phyloP scores from a whole-genome alignment of 768 basidiomycete genomes.

The Trametes cingulata region DNA sequence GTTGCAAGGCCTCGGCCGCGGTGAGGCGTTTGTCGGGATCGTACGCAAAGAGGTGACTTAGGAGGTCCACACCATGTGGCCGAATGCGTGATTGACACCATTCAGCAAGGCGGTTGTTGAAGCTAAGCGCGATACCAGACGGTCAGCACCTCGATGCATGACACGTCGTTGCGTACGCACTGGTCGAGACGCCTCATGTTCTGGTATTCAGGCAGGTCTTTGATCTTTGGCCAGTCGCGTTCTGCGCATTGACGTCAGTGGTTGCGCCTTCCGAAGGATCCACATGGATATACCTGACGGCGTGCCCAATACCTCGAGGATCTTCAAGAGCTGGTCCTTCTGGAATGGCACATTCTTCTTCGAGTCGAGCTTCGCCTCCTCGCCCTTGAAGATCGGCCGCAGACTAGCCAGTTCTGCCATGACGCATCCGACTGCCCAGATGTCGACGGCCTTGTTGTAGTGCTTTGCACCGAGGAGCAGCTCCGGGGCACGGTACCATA shows the following conservation, averaged over 20 bases:
- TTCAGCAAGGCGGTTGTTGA: conserved; percentile 58
- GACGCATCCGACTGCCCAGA: conserved; percentile 98
- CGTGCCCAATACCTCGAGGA: conserved; percentile 93
- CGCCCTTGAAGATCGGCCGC: conserved; percentile 97
- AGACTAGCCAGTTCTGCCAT: conserved; percentile 93
- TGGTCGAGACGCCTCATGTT: conserved; percentile 78
- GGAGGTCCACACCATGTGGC: conserved; percentile 74
- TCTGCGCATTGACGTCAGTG: conserved; percentile 43
- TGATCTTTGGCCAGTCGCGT: conserved; percentile 83
- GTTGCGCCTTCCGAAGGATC: background rate
- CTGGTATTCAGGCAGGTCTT: conserved; percentile 85
- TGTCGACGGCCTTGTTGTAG: conserved; percentile 95
- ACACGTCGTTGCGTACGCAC: conserved; percentile 41
- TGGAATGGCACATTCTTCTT: conserved; percentile 99
- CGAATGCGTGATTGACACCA: conserved; percentile 77
- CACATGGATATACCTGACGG: conserved; percentile 62
- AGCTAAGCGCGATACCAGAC: conserved; percentile 40
- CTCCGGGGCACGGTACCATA: conserved; percentile 99
- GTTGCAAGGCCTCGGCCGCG: conserved; percentile 76
- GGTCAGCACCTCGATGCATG: background rate
- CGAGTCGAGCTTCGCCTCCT: conserved; percentile 95
- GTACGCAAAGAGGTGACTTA: conserved; percentile 85
- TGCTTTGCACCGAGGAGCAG: conserved; percentile 95
- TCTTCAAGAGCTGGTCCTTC: conserved; percentile 90
- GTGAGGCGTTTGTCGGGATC: conserved; percentile 88